Base-by-base conservation (phyloP, 1,139 yeast species). In the Hemisphaericaspora xylofermentans region DNA sequence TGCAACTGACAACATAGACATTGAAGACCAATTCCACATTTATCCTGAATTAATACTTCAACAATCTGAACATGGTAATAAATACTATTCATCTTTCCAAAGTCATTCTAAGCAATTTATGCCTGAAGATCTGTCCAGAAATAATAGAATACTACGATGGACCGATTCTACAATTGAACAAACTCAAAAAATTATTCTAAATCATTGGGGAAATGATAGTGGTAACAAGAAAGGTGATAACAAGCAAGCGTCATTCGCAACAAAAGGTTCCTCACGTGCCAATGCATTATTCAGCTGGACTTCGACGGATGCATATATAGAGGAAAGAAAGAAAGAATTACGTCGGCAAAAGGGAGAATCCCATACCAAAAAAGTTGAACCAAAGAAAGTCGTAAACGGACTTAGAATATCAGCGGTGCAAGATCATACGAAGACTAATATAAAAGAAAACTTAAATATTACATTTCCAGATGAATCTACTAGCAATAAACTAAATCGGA, bases 281-380 rank as follows among this genome's bases (percentile, higher is more conserved):
- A 66, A 62, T 47, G 63, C 69, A 14, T 57, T 71, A 35, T 72
- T 72, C 44, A 60, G 64, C 37, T 72, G 78, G 78, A 68, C 76
- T 6, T 68, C 76, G 0, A 65, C 68, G 16, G 76, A 71, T 41
- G 59, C 66, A 8, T 68, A 69, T 44, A 61, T 71, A 9, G 61
- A 58, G 24, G 60, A 63, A 1, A 52, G 74, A 31, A 65, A 64
- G 46, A 50, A 53, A 30, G 68, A 66, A 44, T 47, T 65, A 15
- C 41, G 38, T 24, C 36, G 33, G 28, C 40, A 24, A 32, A 41
- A 40, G 7, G 33, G 40, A 25, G 47, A 24, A 10, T 25, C 19
- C 13, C 33, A 29, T 21, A 44, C 34, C 33, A 38, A 14, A 38
- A 35, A 10, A 35, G 22, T 31, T 22, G 36, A 30, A 34, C 36